Percentiles rank a stretch among this genome's conserved stretches.
Evolutionary conservation across 1,284 basidiomycete genomes (phyloP).

Genomic region (Xerocomus amazonicus): DNA sequence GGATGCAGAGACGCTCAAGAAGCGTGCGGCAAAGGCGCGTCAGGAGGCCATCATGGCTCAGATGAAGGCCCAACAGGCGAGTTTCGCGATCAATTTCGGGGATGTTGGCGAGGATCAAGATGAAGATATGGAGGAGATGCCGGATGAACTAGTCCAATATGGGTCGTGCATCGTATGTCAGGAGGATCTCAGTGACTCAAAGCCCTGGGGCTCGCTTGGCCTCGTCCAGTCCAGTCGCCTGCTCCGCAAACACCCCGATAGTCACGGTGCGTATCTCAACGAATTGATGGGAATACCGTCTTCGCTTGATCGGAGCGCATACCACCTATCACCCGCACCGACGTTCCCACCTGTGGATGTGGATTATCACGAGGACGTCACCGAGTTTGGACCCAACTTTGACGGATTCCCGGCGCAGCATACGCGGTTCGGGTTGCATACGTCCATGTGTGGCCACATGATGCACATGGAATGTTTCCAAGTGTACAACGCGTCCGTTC

Average conservation of each 20-base stretch:
- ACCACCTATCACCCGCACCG: conserved; percentile 17
- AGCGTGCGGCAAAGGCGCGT: conserved; percentile 77
- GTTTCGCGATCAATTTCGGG: conserved; percentile 76
- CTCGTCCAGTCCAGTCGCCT: conserved; percentile 87
- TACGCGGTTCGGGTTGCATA: conserved; percentile 82
- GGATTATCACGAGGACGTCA: conserved; percentile 48
- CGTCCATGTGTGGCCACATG: conserved; percentile 93
- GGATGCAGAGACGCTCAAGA: conserved; percentile 68
- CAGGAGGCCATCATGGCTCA: conserved; percentile 90
- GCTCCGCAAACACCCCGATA: conserved; percentile 76
- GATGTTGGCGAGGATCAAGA: conserved; percentile 54
- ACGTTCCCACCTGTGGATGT: conserved; percentile 55
- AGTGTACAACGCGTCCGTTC: conserved; percentile 84
- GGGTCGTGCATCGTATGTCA: conserved; percentile 98
- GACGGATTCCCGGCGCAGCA: conserved; percentile 72
- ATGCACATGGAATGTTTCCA: conserved; percentile 98
- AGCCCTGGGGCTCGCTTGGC: conserved; percentile 87
- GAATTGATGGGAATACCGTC: conserved; percentile 66
- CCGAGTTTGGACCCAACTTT: conserved; percentile 50
- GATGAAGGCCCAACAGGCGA: conserved; percentile 89
- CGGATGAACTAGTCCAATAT: conserved; percentile 55
- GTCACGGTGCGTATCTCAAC: conserved; percentile 66
- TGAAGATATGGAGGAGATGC: conserved; percentile 50
- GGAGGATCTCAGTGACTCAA: conserved; percentile 76
- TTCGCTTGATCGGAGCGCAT: conserved; percentile 60